Base-by-base conservation (phyloP, 257 asterid species). In the Capsicum baccatum region DNA sequence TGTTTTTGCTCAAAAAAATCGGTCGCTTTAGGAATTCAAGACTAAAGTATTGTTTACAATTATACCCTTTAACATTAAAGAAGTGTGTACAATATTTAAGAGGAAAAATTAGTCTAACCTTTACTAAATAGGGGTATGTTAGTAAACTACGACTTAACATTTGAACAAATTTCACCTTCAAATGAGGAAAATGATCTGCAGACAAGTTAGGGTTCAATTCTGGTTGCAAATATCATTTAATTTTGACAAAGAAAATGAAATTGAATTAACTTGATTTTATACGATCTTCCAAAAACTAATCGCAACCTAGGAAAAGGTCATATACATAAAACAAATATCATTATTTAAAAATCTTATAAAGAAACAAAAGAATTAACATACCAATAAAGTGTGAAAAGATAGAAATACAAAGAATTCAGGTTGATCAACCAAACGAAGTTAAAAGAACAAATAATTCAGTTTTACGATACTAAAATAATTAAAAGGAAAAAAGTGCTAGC, bases 281-380 rank as follows among this genome's bases (percentile, higher is more conserved):
- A 39, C 44, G 44, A 39, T 39, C 44, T 39, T 39, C 44, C 44
- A 39, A 39, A 39, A 39, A 39, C 3, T 39, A 39, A 39, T 39
- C 44, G 3, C 44, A 39, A 39, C 44, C 44, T 39, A 39, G 44
- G 44, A 39, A 44, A 44, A 44, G 48, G 48, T 35, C 33, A 26
- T 26, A 26, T 26, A 1, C 33, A 26, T 6, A 47, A 35, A 62
- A 80, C 4, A 12, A 62, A 80, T 21, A 60, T 59, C 33, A 66
- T 19, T 35, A 62, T n/a, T 13, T 17, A 60, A 63, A 66, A 59
- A 63, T 42, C 16, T 5, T 17, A 19, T 62, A 58, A 60, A 81
- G 74, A 83, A 57, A 83, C 54, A 54, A 83, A 83, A 83, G 85
- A 83, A 67, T 83, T 58, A 21, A 55, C 66, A 81, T 81, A 81